Percentiles rank a stretch among this genome's conserved stretches.
Evolutionary conservation across 164 flowering plant species (phyloP).

Genomic region (Vitis vinifera): DNA sequence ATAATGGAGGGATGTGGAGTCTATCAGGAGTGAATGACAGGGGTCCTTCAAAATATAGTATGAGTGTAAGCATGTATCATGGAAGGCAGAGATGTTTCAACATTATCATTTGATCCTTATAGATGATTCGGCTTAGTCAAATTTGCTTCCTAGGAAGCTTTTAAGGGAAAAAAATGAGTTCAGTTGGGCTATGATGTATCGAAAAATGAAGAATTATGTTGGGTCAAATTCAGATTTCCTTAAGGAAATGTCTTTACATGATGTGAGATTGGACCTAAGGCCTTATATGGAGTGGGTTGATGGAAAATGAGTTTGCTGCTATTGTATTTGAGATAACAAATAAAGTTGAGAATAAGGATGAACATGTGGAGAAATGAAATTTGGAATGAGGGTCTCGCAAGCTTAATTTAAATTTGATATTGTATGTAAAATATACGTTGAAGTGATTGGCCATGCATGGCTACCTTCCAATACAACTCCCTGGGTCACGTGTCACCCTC

Average conservation of each 20-base stretch:
- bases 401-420: too few relatives aligned
- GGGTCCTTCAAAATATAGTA: constrained; percentile 59
- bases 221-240: constrained; percentile 33
- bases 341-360: too few relatives aligned
- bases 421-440: too few relatives aligned
- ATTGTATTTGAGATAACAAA: too few relatives aligned
- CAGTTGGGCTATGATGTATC: constrained; percentile 62
- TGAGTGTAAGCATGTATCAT: constrained; percentile 73
- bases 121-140: constrained; percentile 69
- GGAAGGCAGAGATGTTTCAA: constrained; percentile 55
- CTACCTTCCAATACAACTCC: too few relatives aligned
- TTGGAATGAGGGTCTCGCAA: too few relatives aligned
- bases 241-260: constrained; percentile 66
- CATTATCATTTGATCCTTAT: constrained; percentile 72
- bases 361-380: too few relatives aligned
- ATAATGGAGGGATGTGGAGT: constrained; percentile 75
- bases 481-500: too few relatives aligned
- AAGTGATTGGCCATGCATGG: too few relatives aligned
- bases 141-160: constrained; percentile 64
- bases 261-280: constrained; percentile 60
- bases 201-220: constrained; percentile 44
- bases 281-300: too few relatives aligned
- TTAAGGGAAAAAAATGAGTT: constrained; percentile 47
- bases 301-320: too few relatives aligned
- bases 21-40: constrained; percentile 39